Conservation (phyloP, 139 green algal species). For the Closterium sp. region DNA sequence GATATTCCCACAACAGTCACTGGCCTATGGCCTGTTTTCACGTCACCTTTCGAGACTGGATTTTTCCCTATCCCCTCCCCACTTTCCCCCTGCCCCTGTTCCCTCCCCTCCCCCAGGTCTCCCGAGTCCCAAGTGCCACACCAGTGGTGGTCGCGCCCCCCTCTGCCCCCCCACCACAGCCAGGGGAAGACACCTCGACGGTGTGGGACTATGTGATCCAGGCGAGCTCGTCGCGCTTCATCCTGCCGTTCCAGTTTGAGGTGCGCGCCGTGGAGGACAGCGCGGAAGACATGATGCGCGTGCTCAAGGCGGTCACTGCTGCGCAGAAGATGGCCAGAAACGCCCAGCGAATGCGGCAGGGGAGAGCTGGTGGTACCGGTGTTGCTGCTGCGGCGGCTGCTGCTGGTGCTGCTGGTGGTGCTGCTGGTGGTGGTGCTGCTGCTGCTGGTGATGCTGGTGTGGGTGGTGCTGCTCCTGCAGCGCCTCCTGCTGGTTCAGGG, state of each 20-base stretch:
- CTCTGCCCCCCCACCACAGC: not conserved
- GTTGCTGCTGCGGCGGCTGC: not conserved
- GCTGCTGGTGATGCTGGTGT: not conserved
- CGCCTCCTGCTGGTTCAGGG: not conserved
- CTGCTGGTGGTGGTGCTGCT: not conserved
- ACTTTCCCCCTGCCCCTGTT: not conserved
- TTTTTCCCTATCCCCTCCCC: too few relatives aligned
- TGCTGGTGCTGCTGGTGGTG: not conserved
- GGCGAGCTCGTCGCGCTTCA: not conserved
- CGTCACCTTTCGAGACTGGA: too few relatives aligned
- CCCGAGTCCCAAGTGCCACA: not conserved
- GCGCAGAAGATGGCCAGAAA: constrained; percentile 21
- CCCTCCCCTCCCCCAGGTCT: not conserved
- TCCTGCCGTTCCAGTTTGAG: constrained; percentile 41
- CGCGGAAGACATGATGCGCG: constrained; percentile 23
- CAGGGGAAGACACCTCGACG: not conserved
- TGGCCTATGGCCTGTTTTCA: too few relatives aligned
- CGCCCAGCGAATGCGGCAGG: not conserved
- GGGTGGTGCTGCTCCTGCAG: not conserved
- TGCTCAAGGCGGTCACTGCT: constrained; percentile 22
- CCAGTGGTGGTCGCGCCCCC: not conserved
- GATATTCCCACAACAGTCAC: too few relatives aligned
- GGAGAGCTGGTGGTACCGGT: not conserved
- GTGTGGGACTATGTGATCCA: constrained; percentile 40
- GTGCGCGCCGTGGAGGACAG: constrained; percentile 37